phyloP scores from a whole-genome alignment of 2,329 filamentous ascomycete genomes.

The Talaromyces amestolkiae region DNA sequence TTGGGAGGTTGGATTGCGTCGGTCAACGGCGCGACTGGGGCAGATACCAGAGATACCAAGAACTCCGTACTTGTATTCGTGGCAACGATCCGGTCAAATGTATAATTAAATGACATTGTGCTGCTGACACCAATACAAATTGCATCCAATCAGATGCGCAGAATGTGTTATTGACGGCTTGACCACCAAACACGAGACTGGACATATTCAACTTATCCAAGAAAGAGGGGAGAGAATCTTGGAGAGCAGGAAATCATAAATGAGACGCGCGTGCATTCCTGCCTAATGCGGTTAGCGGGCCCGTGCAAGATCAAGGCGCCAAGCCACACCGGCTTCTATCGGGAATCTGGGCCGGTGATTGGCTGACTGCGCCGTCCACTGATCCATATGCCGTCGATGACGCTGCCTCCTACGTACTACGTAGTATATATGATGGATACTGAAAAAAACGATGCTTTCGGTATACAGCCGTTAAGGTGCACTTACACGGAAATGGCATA shows the following conservation, averaged over 20 bases:
- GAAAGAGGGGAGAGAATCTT: neutral
- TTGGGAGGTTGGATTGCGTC: neutral
- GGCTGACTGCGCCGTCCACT: neutral
- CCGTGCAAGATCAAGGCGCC: neutral
- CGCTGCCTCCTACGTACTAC: neutral
- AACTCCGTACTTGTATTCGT: too few species aligned
- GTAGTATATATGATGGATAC: too few species aligned
- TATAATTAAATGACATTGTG: neutral
- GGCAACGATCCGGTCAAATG: too few species aligned
- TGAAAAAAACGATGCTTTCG: neutral
- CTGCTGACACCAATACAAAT: neutral
- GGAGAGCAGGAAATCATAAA: neutral
- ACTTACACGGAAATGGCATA: neutral
- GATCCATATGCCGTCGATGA: neutral
- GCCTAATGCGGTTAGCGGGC: neutral
- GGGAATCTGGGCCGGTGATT: neutral
- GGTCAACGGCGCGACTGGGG: neutral
- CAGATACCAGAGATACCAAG: neutral
- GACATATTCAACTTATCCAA: too few species aligned
- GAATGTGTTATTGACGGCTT: neutral
- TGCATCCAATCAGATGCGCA: neutral
- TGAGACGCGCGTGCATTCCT: slow-evolving; percentile 2
- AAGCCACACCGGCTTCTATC: neutral
- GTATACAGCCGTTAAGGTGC: neutral
- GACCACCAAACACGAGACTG: too few species aligned